A percentile compares a stretch with the other conserved stretches of the same genome.
These are phyloP conservation scores for Microascus cirrosus DNA, from an alignment of 2,329 filamentous ascomycete genomes.

Conservation along the genomic window DNA sequence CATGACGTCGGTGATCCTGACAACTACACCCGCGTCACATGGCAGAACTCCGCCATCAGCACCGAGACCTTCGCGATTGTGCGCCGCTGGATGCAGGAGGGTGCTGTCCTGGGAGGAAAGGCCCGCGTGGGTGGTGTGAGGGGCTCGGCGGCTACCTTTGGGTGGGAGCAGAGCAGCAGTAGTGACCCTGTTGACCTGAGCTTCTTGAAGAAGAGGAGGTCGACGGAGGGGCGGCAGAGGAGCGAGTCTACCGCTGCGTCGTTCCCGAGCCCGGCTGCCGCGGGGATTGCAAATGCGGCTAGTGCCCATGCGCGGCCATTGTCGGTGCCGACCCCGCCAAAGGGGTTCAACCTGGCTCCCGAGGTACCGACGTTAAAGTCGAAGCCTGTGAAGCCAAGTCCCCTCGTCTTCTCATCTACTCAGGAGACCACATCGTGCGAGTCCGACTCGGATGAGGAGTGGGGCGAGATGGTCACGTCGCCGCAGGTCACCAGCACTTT, in stretches of 20 bases:
- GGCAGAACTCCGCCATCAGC: constrained; percentile 43
- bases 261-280: constrained; percentile 9
- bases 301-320: not conserved
- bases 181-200: constrained; percentile 10
- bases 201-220: constrained; percentile 7
- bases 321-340: constrained; percentile 3
- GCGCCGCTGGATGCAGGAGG: constrained; percentile 55
- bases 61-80: constrained; percentile 46
- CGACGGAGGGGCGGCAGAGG: constrained; percentile 24
- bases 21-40: constrained; percentile 47
- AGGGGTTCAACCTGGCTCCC: not conserved
- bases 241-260: not conserved
- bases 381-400: constrained; percentile 6
- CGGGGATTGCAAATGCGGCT: not conserved
- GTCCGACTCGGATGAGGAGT: constrained; percentile 41
- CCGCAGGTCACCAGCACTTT: not conserved
- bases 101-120: constrained; percentile 25
- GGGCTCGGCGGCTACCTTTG: constrained; percentile 13
- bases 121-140: constrained; percentile 42
- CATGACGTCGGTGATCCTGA: constrained; percentile 47
- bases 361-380: constrained; percentile 1
- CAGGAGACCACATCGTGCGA: constrained; percentile 8
- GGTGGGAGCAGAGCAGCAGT: constrained; percentile 9
- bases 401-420: not conserved
- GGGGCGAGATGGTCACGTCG: constrained; percentile 46